Evolutionary conservation across 495 filamentous ascomycete species (phyloP), one percentile per base, ranked within the genome.

Genomic region (Cudoniella acicularis): DNA sequence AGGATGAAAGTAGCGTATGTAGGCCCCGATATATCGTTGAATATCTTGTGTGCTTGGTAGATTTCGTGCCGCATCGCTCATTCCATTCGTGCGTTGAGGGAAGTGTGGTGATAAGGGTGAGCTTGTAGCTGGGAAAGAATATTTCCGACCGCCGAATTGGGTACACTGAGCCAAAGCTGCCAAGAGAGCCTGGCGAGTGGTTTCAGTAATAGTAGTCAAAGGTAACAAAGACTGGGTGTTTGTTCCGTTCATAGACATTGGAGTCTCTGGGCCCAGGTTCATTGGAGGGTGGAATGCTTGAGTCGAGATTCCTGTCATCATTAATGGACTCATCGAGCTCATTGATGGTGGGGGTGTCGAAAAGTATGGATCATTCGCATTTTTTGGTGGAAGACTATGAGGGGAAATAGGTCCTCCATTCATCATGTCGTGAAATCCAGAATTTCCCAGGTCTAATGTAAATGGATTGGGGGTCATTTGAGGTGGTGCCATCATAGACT

Each of bases 1-100:
- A 2, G 95, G 94, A 67, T 97, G 95, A 64, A 96, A 96, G 69
- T 92, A 96, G 64, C 87, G 86, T 61, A 98, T 87, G 75, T 98
- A 98, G 52, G 92, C 88, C 42, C 84, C 83, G 57, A 98, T 88
- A 70, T 90, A 98, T 63, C 94, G 89, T 69, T 96, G 91, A 58
- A 98, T 84, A 69, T 98, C 92, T 62, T 83, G 79, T n/a, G 92
- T 96, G 26, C 83, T 93, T 30, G 95, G 94, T 48, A 98, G 72
- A 66, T 66, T 79, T 61, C 69, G 70, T 48, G 63, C 57, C n/a
- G 67, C 76, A 65, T 83, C 78, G 66, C 75, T 65, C 61, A 68
- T 71, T 72, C 71, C 80, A 71, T 70, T 73, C n/a, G 76, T 72
- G 60, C 75, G 79, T 63, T 73, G 67, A 23, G 75, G 66, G 49